Conservation (phyloP, 2,329 filamentous ascomycete genomes). For the Calonectria honghensis region DNA sequence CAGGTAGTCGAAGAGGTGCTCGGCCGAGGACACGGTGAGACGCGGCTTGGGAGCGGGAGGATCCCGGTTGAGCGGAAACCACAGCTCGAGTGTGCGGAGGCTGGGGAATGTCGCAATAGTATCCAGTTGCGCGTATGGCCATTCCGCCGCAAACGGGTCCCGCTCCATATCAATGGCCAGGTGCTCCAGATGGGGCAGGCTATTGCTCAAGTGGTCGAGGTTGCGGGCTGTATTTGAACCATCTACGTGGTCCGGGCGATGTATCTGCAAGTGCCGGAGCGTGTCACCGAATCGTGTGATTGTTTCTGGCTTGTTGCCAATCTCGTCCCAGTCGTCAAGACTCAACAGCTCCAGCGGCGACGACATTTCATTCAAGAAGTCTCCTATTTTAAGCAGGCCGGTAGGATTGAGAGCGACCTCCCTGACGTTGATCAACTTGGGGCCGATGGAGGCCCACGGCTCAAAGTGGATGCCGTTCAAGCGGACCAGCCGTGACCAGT, state of each 20-base stretch:
- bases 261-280: slow-evolving; percentile 32
- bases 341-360: slow-evolving; percentile 38
- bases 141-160: background rate
- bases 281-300: slow-evolving; percentile 31
- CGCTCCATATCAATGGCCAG: slow-evolving; percentile 35
- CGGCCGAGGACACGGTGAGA: slow-evolving; percentile 30
- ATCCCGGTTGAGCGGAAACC: slow-evolving; percentile 20
- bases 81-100: slow-evolving; percentile 36
- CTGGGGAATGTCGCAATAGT: slow-evolving; percentile 36
- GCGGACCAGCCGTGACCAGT: slow-evolving; percentile 40
- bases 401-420: slow-evolving; percentile 25
- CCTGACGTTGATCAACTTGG: slow-evolving; percentile 31
- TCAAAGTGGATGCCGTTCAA: slow-evolving; percentile 2
- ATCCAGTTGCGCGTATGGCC: slow-evolving; percentile 32
- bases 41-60: slow-evolving; percentile 24
- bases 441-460: slow-evolving; percentile 17
- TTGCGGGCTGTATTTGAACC: slow-evolving; percentile 6
- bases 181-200: slow-evolving; percentile 32
- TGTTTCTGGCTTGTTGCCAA: slow-evolving; percentile 3
- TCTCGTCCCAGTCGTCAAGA: slow-evolving; percentile 19
- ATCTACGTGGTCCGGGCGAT: background rate
- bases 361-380: slow-evolving; percentile 11
- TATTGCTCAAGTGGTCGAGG: slow-evolving; percentile 27
- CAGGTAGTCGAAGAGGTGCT: slow-evolving; percentile 33
- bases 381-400: background rate